Evolutionary conservation across 2,329 filamentous ascomycete genomes (phyloP), one percentile per base, ranked within the genome.

Genomic region (Dryadomyces quercus-mongolicae): DNA sequence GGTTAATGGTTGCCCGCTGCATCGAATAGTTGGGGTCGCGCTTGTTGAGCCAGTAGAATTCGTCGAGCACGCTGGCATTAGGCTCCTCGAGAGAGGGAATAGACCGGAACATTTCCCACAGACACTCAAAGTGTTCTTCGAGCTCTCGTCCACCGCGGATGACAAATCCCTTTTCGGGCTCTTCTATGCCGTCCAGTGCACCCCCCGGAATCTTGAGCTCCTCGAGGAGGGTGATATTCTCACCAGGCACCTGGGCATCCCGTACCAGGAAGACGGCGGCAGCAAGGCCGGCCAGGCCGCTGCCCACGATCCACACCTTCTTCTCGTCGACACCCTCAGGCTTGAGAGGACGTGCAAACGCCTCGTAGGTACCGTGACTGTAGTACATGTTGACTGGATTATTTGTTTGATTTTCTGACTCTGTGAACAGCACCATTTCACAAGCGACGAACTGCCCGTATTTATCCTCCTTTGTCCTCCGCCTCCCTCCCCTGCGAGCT

Each of bases 101-200:
- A 6, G 61, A 64, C 34, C 61, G 62, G 54, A 66, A 65, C 42
- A 66, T 55, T 51, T 65, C 64, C 64, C 58, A 63, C 48, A 68
- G 61, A 36, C 64, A 67, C 42, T 61, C 60, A 18, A 64, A 68
- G 38, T 66, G 65, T 44, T 62, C 64, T 36, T 64, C 62, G 49
- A 68, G 66, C 58, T 68, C 62, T 18, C 65, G 62, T 21, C 64
- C 68, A 8, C 64, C 65, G 21, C 65, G 66, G 52, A 66, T 66
- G 49, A 69, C 62, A 51, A 68, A 70, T 1, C 68, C 67, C 36
- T 65, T 63, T 31, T 63, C 58, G 9, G 64, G 60, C 56, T 63
- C 62, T 2, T 66, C 62, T 13, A 59, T 52, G 21, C 62, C 64
- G 31, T 62, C 60, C 16, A 67, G 61, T 8, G 63, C 64, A 21